Percentiles rank a stretch among this genome's conserved stretches.
Evolutionary conservation across 139 green algal genomes (phyloP).

Genomic region (Chlorella sp.): DNA sequence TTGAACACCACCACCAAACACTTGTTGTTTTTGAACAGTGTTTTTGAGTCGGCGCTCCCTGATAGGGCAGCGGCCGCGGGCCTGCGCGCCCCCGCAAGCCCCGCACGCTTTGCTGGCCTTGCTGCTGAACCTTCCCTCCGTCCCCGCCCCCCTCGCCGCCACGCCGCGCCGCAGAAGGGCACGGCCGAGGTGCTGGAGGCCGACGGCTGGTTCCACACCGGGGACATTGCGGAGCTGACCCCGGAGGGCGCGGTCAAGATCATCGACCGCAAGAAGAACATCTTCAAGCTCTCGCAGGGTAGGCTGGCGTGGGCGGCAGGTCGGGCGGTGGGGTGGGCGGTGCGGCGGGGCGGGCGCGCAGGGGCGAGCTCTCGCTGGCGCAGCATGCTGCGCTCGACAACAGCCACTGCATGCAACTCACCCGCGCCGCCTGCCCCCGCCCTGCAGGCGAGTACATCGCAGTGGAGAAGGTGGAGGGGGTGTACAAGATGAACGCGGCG

Average conservation of each 20-base stretch:
- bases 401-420: no score
- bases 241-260: constrained; percentile 82
- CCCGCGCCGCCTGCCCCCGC: background rate
- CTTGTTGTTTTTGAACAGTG: no score
- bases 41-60: no score
- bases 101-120: no score
- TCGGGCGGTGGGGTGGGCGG: no score
- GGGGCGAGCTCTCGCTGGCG: no score
- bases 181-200: constrained; percentile 63
- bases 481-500: constrained; percentile 80
- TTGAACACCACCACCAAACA: no score
- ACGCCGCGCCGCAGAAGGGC: constrained; percentile 20
- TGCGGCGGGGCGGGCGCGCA: no score
- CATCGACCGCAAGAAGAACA: constrained; percentile 99
- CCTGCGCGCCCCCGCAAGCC: no score
- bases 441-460: constrained; percentile 91
- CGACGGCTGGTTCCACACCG: constrained; percentile 94
- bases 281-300: constrained; percentile 97
- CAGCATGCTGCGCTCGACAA: no score
- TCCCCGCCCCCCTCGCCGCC: no score
- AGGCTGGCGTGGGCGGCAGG: background rate
- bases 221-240: constrained; percentile 88
- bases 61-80: no score
- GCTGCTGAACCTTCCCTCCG: background rate
- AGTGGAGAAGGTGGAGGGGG: constrained; percentile 93